Base-by-base conservation (phyloP, 1,284 basidiomycete species). In the Trichosporon sp. region DNA sequence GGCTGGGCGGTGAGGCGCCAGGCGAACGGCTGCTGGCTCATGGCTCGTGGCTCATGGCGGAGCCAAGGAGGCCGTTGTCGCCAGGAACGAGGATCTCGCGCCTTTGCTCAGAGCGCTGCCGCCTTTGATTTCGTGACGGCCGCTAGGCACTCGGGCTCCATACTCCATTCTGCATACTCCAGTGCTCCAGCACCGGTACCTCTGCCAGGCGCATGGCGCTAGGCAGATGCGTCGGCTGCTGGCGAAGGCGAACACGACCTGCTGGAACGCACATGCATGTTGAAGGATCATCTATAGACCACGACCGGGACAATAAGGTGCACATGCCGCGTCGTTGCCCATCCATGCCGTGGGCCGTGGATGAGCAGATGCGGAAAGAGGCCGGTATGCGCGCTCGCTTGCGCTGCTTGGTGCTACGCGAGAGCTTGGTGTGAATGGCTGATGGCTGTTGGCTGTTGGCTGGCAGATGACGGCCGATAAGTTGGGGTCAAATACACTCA, bases 401-500 rank as follows among this genome's bases (percentile, higher is more conserved):
- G 38, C 15, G 18, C 32, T 9, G 9, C 32, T 32, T 32, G 32
- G 32, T 9, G 32, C 32, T 32, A 5, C 5, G 32, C 38, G 6
- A 42, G 18, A 42, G 18, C 38, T 18, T n/a, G 18, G 9, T 15
- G 38, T n/a, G 4, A n/a, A 4, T n/a, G 11, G 51, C 9, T 25
- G 51, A 2, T 25, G 51, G 51, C 21, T 53, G 23, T 21, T 27
- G 23, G 38, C 23, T 25, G 51, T 5, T 51, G n/a, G 6, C 47
- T 51, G 47, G 47, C 23, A 13, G 15, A 23, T 51, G 56, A 29
- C 56, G 56, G 29, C 56, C 56, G 27, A 31, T 60, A 60, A 60
- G 29, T 60, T 60, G 56, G 56, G 56, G 56, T 60, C 56, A 23
- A 60, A 60, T 60, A 60, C 29, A 60, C 56, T 60, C 56, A 31